Base-by-base conservation (phyloP, 371 early-diverging fungal species). In the Apophysomyces sp. region DNA sequence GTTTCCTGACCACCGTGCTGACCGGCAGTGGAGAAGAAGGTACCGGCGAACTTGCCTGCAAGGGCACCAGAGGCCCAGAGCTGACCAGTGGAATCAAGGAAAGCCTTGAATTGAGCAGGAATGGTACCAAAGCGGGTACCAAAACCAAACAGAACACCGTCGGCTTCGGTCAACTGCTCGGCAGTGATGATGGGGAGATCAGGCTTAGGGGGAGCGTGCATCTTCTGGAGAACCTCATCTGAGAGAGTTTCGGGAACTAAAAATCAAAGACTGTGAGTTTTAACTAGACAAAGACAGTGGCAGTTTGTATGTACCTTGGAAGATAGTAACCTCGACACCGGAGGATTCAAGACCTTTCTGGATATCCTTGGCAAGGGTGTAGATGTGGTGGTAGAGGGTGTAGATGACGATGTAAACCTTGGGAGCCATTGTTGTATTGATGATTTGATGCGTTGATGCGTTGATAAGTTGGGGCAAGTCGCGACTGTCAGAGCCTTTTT, bases 1-100 rank as follows among this genome's bases (percentile, higher is more conserved):
- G 87, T 83, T 63, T 92, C 92, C 58, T 87, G 86, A 21, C 91
- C 92, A 61, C 90, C 90, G 58, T 82, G 83, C 69, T 86, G 88
- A 18, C 84, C 73, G 6, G 74, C 84, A 21, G 92, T 89, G 28
- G 87, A 86, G 58, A 81, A 82, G 77, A 93, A 93, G 44, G 74
- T 61, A 9, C 87, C 91, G 8, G 81, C 89, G 59, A 78, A 76
- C 71, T 91, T 93, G 44, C 85, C 86, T 3, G 65, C 64, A 49
- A 91, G 69, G 1, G 87, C 85, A 44, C 82, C 83, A 6, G 55
- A 63, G 2, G 73, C 71, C 90, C 90, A 92, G 24, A 91, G 75
- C 41, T 71, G 66, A 32, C 93, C 92, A 4, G 89, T 87, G 11
- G 81, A 60, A 68, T 93, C 93, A 15, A 73, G 52, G 55, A 78